Base-by-base conservation (phyloP, 1,284 basidiomycete species). In the Heterobasidion occidentale region DNA sequence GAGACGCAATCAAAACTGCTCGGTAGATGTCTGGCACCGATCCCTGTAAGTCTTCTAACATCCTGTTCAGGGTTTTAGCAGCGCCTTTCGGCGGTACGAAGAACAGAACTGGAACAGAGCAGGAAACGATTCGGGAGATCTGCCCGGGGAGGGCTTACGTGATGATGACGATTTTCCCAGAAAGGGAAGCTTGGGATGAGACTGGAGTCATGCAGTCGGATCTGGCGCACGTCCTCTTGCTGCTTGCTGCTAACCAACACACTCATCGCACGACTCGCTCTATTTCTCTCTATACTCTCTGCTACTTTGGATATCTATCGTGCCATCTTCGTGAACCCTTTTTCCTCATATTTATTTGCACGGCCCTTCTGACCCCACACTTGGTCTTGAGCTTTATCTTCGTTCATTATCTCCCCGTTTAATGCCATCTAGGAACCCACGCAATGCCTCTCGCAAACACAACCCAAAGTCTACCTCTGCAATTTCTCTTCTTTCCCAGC, bases 341-440 rank as follows among this genome's bases (percentile, higher is more conserved):
- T 19, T 11, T 15, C 9, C 14, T 48, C 27, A 14, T 17, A 48
- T 48, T 33, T 48, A 17, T 48, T 48, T 27, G 27, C 27, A 27
- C 46, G 11, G 11, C 46, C 2, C 12, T 48, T 48, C 11, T 48
- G 11, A 11, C 11, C 19, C 27, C 46, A 48, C 46, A 48, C 11
- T 11, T 17, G 27, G n/a, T 19, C 27, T 19, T 33, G 27, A 19
- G 14, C 19, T 53, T 17, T 47, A 46, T 46, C 52, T 45, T 51
- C 12, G 15, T 12, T 14, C 52, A 27, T 52, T 27, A 58, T 53
- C 46, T 9, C 38, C 47, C 36, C 42, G 57, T 61, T 61, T 61
- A 58, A 61, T 61, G 60, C 60, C 57, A 48, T 56, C 55, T 34
- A 52, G 52, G 51, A 59, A 55, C 36, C 36, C 46, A 35, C 51